A percentile compares a stretch with the other conserved stretches of the same genome.
phyloP scores from a whole-genome alignment of 164 flowering plant species.

The Tinospora cordifolia region DNA sequence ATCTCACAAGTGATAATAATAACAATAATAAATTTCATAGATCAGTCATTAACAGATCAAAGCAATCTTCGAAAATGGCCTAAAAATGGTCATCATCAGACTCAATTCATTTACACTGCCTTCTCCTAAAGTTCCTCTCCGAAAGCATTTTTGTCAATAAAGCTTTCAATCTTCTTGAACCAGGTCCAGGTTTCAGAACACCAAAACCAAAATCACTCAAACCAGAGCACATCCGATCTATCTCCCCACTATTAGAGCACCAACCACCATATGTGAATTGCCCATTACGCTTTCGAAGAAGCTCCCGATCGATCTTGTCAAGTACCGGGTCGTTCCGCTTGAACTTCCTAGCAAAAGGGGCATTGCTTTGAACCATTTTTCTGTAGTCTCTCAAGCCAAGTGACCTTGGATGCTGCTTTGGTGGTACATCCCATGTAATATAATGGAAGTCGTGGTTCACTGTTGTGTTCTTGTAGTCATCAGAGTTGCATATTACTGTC shows the following conservation, averaged over 20 bases:
- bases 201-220: slow-evolving; percentile 34
- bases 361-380: slow-evolving; percentile 48
- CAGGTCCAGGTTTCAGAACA: slow-evolving; percentile 60
- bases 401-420: slow-evolving; percentile 79
- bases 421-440: slow-evolving; percentile 87
- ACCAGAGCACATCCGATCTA: slow-evolving; percentile 19
- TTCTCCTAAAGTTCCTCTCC: slow-evolving; percentile 27
- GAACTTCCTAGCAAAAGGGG: slow-evolving; percentile 83
- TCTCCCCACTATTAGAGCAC: slow-evolving; percentile 37
- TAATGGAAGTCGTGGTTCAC: slow-evolving; percentile 85
- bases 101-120: slow-evolving; percentile 46
- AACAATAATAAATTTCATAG: background rate
- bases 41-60: background rate
- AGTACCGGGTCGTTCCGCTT: slow-evolving; percentile 53
- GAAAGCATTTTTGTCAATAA: slow-evolving; percentile 42
- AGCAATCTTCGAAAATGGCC: background rate
- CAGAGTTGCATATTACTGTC: slow-evolving; percentile 78
- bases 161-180: slow-evolving; percentile 52
- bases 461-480: slow-evolving; percentile 58
- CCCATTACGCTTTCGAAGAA: slow-evolving; percentile 36
- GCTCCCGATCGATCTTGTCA: slow-evolving; percentile 57
- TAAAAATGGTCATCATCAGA: background rate
- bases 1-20: background rate
- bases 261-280: slow-evolving; percentile 66
- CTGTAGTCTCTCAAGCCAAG: slow-evolving; percentile 55